Base-by-base conservation (phyloP, 176 grass and related monocot species). In the Oryza meridionalis region DNA sequence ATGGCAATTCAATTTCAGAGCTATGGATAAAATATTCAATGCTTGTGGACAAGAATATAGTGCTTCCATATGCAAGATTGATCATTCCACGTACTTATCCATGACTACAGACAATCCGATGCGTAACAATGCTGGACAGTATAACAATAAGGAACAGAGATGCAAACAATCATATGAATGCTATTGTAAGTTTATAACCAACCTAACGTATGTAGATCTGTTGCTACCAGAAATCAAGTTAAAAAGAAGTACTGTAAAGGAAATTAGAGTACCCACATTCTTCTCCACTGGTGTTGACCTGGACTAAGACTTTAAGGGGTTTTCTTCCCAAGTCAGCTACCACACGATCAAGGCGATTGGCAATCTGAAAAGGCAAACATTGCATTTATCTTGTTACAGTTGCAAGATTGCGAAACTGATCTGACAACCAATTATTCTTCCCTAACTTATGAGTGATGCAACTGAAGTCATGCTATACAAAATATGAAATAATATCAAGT, bases 261-360 rank as follows among this genome's bases (percentile, higher is more conserved):
- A 47, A 65, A 76, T 77, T 8, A 78, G 64, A 74, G 32, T 82
- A 92, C 96, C 82, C 77, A 99, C 96, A 99, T 87, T 99, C 89
- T 94, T 99, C 96, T 79, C 93, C 93, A 74, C 96, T 99, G 29
- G 96, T 96, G 84, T 99, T 99, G 19, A 99, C 96, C 92, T 99
- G 93, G 53, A 99, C 88, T 86, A 99, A 88, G 81, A 99, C 55
- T 81, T 99, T 96, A 38, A 99, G 85, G 64, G 96, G 93, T 47
- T 79, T 99, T 83, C 96, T 99, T 73, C 91, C 93, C 88, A 96
- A 86, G 79, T 85, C 92, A 92, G 93, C 91, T 68, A 96, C 93
- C 53, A 77, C 81, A 9, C 93, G 91, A 77, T 99, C 93, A 84
- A 99, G 96, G 89, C 87, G 87, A 79, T 86, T 96, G 25, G 96